Base-by-base conservation (phyloP, 2,329 filamentous ascomycete genomes). In the Cladobotryum mycophilum region DNA sequence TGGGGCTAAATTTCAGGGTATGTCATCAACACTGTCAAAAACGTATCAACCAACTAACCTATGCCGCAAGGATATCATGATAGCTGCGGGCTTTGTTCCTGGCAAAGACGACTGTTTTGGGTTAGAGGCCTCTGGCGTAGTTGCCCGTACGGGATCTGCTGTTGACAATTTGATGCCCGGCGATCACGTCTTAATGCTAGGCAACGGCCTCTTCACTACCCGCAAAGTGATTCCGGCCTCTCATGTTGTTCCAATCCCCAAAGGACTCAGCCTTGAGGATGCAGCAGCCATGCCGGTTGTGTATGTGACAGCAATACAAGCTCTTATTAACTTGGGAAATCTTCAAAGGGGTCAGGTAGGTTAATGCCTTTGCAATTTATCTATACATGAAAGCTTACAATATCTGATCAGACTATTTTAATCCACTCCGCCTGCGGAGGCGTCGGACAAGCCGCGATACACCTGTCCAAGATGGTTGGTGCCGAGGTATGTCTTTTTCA, bases 161-260 rank as follows among this genome's bases (percentile, higher is more conserved):
- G 56, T 57, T 3, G 36, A 49, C 2, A 15, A 44, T 3, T 55
- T 70, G 9, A 45, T 49, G 1, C 34, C 59, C 0, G 70, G 70
- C 7, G 68, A 73, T 43, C 61, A 64, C 1, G 70, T 72, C 7
- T 61, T 48, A 20, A 41, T 40, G 4, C 48, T 49, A 9, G 45
- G 33, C 15, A n/a, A 36, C 3, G 49, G 49, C 12, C 41, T 41
- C 4, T 48, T 52, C 36, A 34, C 49, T 8, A 52, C 46, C 11
- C 35, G 12, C 9, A 38, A 22, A 18, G 20, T 49, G n/a, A 35
- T 42, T 14, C 25, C 49, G 4, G 50, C 33, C 15, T 15, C n/a
- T 14, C 37, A 34, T 6, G 50, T 17, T 2, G 61, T 52, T 42
- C 49, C 53, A 0, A 66, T 73, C 7, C 65, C 67, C 1, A 55